Evolutionary conservation across 2,329 filamentous ascomycete genomes (phyloP).

Genomic region (Sphaceloma murrayae): DNA sequence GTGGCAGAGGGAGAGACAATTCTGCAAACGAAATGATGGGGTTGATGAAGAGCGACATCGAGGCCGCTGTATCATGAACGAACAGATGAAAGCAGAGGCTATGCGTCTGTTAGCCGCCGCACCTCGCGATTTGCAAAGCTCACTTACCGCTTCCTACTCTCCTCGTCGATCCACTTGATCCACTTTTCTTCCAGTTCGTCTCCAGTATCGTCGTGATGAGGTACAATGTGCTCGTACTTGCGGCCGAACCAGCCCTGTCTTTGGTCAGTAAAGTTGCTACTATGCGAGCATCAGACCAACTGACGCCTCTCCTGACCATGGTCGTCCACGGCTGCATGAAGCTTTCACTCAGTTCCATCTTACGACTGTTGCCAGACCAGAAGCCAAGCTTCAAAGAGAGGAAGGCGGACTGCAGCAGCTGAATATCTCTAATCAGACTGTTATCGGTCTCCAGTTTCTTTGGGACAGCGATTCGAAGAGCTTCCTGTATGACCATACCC

Average conservation of each 20-base stretch:
- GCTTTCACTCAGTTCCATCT: constrained; percentile 51
- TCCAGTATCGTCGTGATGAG: constrained; percentile 47
- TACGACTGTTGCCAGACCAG: constrained; percentile 50
- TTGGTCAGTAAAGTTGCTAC: background rate
- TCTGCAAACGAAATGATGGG: constrained; percentile 61
- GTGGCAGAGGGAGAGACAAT: constrained; percentile 55
- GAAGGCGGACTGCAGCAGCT: constrained; percentile 43
- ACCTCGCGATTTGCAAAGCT: background rate
- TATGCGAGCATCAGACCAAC: constrained; percentile 42
- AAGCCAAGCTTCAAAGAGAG: constrained; percentile 45
- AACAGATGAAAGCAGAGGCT: constrained; percentile 54
- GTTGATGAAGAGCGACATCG: constrained; percentile 56
- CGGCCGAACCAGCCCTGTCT: constrained; percentile 18
- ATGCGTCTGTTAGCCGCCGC: too few relatives aligned
- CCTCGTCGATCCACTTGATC: constrained; percentile 51
- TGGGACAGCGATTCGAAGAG: constrained; percentile 33
- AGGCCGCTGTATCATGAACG: constrained; percentile 55
- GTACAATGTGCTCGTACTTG: constrained; percentile 36
- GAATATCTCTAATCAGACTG: constrained; percentile 41
- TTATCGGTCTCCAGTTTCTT: constrained; percentile 43
- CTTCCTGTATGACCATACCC: constrained; percentile 45
- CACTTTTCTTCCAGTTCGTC: constrained; percentile 54
- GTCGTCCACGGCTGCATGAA: constrained; percentile 47
- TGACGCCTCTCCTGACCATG: constrained; percentile 46
- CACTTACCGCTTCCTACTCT: constrained; percentile 53